Percentiles rank a stretch among this genome's conserved stretches.
Evolutionary conservation across 2,329 filamentous ascomycete species (phyloP).

Genomic region (Fusarium sp.): DNA sequence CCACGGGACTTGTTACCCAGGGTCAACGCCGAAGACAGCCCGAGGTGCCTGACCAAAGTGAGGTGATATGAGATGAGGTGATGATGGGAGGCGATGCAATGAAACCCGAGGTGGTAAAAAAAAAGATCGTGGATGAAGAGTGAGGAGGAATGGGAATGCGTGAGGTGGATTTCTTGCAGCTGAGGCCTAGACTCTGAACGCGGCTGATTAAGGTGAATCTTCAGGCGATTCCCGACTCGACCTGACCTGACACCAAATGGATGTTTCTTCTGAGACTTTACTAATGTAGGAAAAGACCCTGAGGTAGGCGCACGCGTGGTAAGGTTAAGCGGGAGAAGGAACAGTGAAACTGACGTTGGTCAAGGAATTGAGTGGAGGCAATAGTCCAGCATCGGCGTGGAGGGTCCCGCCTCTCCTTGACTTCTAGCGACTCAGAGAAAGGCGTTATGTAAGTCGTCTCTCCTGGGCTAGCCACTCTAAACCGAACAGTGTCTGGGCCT

Average conservation of each 20-base stretch:
- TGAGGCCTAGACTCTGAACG: constrained; percentile 3
- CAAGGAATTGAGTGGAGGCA: constrained; percentile 22
- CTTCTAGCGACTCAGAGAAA: constrained; percentile 32
- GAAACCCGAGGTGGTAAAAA: neutral
- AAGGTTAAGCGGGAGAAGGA: constrained; percentile 8
- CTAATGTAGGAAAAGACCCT: constrained; percentile 1
- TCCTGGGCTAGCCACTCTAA: constrained; percentile 23
- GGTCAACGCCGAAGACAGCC: constrained; percentile 4
- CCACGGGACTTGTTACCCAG: neutral
- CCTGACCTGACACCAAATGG: neutral
- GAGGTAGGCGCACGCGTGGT: neutral
- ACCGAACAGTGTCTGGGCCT: constrained; percentile 13
- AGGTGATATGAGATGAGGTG: constrained; percentile 15
- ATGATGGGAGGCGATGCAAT: constrained; percentile 4
- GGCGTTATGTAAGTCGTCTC: constrained; percentile 34
- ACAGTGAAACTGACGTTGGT: constrained; percentile 1
- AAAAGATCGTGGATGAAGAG: neutral
- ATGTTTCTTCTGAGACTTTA: neutral
- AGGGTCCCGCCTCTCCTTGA: constrained; percentile 28
- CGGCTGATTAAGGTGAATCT: constrained; percentile 3
- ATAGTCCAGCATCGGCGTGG: constrained; percentile 1
- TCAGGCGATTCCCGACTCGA: neutral
- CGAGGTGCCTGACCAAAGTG: neutral
- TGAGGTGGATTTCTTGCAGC: neutral
- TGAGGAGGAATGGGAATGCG: neutral